These are phyloP conservation scores for Sclerotinia trifoliorum DNA, from an alignment of 2,329 filamentous ascomycete species.

Conservation along the genomic window DNA sequence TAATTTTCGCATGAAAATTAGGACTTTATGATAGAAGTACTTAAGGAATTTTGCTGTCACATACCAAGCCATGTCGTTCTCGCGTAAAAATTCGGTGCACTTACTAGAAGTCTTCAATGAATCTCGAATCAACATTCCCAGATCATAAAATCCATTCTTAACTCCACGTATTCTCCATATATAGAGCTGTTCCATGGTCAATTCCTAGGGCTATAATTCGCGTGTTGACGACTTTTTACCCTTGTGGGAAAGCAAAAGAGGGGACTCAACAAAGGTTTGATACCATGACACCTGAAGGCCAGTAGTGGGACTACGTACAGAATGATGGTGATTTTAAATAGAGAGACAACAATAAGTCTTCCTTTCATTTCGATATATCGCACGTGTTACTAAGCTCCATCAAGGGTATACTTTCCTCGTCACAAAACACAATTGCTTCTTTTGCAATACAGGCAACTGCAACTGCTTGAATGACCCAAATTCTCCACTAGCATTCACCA, in stretches of 20 bases:
- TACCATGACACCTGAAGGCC: slow-evolving; percentile 34
- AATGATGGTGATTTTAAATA: slow-evolving; percentile 30
- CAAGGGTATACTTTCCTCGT: slow-evolving; percentile 42
- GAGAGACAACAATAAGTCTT: slow-evolving; percentile 24
- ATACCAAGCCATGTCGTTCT: not conserved
- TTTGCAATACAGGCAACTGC: slow-evolving; percentile 41
- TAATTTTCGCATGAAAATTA: not conserved
- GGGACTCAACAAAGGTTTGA: slow-evolving; percentile 25
- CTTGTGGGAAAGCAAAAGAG: slow-evolving; percentile 34
- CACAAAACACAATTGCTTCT: slow-evolving; percentile 42
- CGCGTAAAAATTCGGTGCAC: not conserved
- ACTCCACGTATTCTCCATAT: slow-evolving; percentile 34
- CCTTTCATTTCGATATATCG: slow-evolving; percentile 28
- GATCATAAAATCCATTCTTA: slow-evolving; percentile 18
- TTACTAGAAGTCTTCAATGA: slow-evolving; percentile 23
- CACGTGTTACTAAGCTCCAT: slow-evolving; percentile 38
- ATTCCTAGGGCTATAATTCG: slow-evolving; percentile 30
- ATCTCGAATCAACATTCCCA: slow-evolving; percentile 29
- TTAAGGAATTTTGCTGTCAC: not conserved
- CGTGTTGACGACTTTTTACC: slow-evolving; percentile 33
- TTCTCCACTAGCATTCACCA: slow-evolving; percentile 43
- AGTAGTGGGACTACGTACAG: slow-evolving; percentile 28
- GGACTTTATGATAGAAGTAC: not conserved
- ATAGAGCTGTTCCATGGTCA: slow-evolving; percentile 26
- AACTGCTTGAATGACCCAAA: slow-evolving; percentile 48